Percentiles rank a stretch among this genome's conserved stretches.
These are phyloP conservation scores for Athelia sp. DNA, from an alignment of 1,284 basidiomycete species.

Conservation along the genomic window DNA sequence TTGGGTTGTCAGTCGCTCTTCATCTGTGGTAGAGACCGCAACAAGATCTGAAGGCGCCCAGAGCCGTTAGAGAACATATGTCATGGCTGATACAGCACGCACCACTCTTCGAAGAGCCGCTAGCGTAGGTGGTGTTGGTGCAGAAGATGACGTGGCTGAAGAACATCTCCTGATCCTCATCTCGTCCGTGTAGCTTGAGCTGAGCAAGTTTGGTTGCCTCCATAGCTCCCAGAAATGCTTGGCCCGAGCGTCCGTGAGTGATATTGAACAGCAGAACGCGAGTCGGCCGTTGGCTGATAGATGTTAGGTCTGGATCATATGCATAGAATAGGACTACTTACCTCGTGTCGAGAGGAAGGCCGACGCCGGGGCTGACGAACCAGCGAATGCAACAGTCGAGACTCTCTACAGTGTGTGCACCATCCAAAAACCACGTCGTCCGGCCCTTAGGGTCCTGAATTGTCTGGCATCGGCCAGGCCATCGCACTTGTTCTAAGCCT, in stretches of 20 bases:
- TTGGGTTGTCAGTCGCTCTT: conserved; percentile 73
- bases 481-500: conserved; percentile 71
- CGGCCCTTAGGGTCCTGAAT: conserved; percentile 54
- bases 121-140: conserved; percentile 90
- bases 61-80: too few relatives aligned
- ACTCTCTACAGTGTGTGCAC: conserved; percentile 93
- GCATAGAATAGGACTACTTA: conserved; percentile 13
- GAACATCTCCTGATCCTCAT: conserved; percentile 38
- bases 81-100: conserved; percentile 19
- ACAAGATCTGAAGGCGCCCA: conserved; percentile 74
- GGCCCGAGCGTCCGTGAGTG: conserved; percentile 84
- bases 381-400: conserved; percentile 84
- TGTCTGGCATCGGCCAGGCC: conserved; percentile 97
- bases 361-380: conserved; percentile 62
- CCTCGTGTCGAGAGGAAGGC: conserved; percentile 25
- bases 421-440: conserved; percentile 89
- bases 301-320: conserved; percentile 3
- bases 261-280: conserved; percentile 93
- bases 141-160: conserved; percentile 93
- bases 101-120: conserved; percentile 90
- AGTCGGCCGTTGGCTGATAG: conserved; percentile 20
- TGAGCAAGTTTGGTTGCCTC: conserved; percentile 42
- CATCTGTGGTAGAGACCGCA: conserved; percentile 57
- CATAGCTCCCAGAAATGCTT: conserved; percentile 65
- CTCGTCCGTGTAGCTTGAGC: conserved; percentile 33